Percentiles rank a stretch among this genome's conserved stretches.
Evolutionary conservation across 1,284 basidiomycete species (phyloP).

Genomic region (Athelia sp.): DNA sequence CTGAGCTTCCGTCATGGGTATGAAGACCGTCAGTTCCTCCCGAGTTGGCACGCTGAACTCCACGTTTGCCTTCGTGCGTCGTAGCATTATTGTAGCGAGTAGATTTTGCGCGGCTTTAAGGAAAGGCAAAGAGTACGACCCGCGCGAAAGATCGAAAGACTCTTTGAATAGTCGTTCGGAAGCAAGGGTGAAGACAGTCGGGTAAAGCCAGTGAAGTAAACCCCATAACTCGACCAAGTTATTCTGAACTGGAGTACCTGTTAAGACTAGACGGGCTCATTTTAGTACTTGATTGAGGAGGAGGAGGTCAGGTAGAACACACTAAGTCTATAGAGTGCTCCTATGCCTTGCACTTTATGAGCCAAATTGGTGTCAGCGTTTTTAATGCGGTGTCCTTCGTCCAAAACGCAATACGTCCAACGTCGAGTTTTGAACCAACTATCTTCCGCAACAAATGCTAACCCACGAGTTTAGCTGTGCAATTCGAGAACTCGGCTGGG

Average conservation of each 20-base stretch:
- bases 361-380: conserved; percentile 44
- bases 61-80: conserved; percentile 52
- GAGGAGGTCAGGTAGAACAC: conserved; percentile 8
- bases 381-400: conserved; percentile 62
- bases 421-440: conserved; percentile 50
- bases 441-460: conserved; percentile 39
- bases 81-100: conserved; percentile 49
- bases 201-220: conserved; percentile 52
- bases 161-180: conserved; percentile 44
- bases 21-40: conserved; percentile 51
- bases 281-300: neutral
- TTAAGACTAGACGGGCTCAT: conserved; percentile 38
- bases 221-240: conserved; percentile 57
- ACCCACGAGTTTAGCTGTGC: neutral
- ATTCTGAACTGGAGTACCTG: conserved; percentile 62
- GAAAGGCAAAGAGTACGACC: conserved; percentile 45
- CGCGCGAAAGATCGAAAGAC: conserved; percentile 46
- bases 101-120: conserved; percentile 43
- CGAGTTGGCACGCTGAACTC: conserved; percentile 47
- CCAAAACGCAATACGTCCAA: conserved; percentile 55
- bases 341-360: conserved; percentile 38
- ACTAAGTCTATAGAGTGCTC: conserved; percentile 49
- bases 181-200: conserved; percentile 42
- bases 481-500: too few species aligned
- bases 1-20: conserved; percentile 55